Evolutionary conservation across 2,329 filamentous ascomycete species (phyloP).

Genomic region (Mycosphaerella sp.): DNA sequence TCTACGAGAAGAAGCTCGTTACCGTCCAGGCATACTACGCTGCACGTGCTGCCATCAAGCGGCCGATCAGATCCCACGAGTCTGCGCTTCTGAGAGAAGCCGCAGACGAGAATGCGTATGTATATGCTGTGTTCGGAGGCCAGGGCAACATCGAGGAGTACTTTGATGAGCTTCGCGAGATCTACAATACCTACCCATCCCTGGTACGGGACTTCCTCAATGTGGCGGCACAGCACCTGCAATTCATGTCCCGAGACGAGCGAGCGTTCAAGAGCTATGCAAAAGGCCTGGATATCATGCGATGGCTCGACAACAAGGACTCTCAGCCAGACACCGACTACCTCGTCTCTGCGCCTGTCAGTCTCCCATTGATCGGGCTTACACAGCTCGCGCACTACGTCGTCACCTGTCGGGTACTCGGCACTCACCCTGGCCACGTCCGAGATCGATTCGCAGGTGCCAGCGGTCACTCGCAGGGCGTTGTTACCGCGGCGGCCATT

Average conservation of each 20-base stretch:
- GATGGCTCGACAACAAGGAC: slow-evolving; percentile 85
- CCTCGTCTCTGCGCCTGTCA: slow-evolving; percentile 88
- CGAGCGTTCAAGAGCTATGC: slow-evolving; percentile 91
- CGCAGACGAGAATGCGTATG: slow-evolving; percentile 70
- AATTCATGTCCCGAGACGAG: slow-evolving; percentile 72
- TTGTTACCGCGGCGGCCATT: slow-evolving; percentile 87
- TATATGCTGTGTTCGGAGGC: slow-evolving; percentile 93
- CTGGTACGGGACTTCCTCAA: slow-evolving; percentile 83
- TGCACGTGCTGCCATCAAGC: slow-evolving; percentile 73
- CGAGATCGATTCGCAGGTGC: slow-evolving; percentile 78
- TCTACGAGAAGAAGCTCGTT: slow-evolving; percentile 83
- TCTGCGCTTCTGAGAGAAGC: slow-evolving; percentile 88
- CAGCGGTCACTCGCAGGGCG: slow-evolving; percentile 93
- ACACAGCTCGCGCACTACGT: slow-evolving; percentile 95
- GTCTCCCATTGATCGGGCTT: slow-evolving; percentile 89
- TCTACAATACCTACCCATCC: slow-evolving; percentile 83
- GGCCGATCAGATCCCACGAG: slow-evolving; percentile 84
- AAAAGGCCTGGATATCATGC: slow-evolving; percentile 92
- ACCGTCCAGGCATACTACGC: slow-evolving; percentile 89
- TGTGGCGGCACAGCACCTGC: slow-evolving; percentile 78
- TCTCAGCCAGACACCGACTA: slow-evolving; percentile 91
- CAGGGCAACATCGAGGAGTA: slow-evolving; percentile 99
- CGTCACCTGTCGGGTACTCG: slow-evolving; percentile 86
- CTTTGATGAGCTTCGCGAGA: slow-evolving; percentile 90
- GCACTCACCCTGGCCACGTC: slow-evolving; percentile 81